Conservation (phyloP, 2,329 filamentous ascomycete genomes). For the Xylariales sp. region DNA sequence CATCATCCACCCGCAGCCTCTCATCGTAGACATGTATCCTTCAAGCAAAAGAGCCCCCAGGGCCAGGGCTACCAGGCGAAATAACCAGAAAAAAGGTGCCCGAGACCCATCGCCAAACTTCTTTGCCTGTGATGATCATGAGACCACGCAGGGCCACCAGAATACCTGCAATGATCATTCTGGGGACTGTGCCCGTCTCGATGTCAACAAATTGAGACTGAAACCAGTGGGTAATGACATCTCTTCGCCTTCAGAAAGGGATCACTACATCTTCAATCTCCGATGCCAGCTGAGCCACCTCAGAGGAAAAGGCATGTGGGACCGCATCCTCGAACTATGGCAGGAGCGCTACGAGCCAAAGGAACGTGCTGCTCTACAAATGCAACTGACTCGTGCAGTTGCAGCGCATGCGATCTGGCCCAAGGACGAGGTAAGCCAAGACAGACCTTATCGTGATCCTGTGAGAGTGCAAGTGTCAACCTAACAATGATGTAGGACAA, state of each 20-base stretch:
- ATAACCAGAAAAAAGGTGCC: not conserved
- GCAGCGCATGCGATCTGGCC: constrained; percentile 46
- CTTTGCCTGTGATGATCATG: not conserved
- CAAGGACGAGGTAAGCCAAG: constrained; percentile 40
- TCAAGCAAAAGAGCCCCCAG: not conserved
- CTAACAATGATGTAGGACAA: constrained; percentile 30
- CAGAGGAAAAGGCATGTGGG: constrained; percentile 57
- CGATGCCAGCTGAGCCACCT: constrained; percentile 38
- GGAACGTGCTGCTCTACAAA: constrained; percentile 49
- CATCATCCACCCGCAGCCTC: too few species aligned
- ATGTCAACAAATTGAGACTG: too few species aligned
- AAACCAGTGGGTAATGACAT: too few species aligned
- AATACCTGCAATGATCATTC: constrained; percentile 10
- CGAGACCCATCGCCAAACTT: not conserved
- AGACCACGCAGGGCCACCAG: not conserved
- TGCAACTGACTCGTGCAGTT: constrained; percentile 50
- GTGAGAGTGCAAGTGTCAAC: not conserved
- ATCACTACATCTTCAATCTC: constrained; percentile 47
- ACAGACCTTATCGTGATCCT: not conserved
- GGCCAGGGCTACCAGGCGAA: not conserved
- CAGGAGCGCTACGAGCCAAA: constrained; percentile 25
- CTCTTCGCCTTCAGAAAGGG: too few species aligned
- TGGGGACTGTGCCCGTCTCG: too few species aligned
- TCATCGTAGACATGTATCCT: constrained; percentile 1
- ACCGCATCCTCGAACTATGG: constrained; percentile 43